Conservation (phyloP, 2,329 filamentous ascomycete genomes). For the Periconia sp. region DNA sequence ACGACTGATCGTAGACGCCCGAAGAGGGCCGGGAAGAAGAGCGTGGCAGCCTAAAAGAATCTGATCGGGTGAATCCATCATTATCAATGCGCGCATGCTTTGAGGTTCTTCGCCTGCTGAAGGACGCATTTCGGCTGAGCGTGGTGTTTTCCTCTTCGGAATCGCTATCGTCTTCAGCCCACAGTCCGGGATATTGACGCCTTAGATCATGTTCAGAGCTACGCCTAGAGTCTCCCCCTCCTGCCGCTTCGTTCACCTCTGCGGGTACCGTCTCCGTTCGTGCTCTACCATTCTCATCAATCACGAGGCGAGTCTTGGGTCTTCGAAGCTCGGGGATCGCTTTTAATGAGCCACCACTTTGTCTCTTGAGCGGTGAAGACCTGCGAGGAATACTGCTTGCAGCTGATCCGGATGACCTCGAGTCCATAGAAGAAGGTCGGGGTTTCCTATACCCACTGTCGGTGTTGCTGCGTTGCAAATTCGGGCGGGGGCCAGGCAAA, state of each 20-base stretch:
- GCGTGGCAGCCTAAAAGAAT: conserved; percentile 38
- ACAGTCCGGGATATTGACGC: conserved; percentile 48
- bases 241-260: conserved; percentile 35
- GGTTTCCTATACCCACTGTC: conserved; percentile 42
- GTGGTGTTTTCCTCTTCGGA: conserved; percentile 36
- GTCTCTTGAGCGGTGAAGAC: conserved; percentile 51
- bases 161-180: conserved; percentile 45
- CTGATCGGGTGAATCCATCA: conserved; percentile 26
- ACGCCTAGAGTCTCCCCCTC: conserved; percentile 24
- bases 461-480: conserved; percentile 51
- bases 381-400: conserved; percentile 43
- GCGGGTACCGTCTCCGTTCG: conserved; percentile 48
- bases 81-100: conserved; percentile 41
- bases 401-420: conserved; percentile 24
- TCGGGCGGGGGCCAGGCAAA: conserved; percentile 31
- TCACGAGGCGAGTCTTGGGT: conserved; percentile 47
- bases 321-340: conserved; percentile 50
- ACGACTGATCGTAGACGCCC: conserved; percentile 32
- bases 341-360: conserved; percentile 44
- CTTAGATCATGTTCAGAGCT: conserved; percentile 26
- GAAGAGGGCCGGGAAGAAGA: conserved; percentile 34
- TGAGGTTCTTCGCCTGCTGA: conserved; percentile 32
- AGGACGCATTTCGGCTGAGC: conserved; percentile 40
- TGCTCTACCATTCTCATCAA: conserved; percentile 52
- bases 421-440: conserved; percentile 33